Evolutionary conservation across 2,329 filamentous ascomycete species (phyloP).

Genomic region (Fusarium armeniacum): DNA sequence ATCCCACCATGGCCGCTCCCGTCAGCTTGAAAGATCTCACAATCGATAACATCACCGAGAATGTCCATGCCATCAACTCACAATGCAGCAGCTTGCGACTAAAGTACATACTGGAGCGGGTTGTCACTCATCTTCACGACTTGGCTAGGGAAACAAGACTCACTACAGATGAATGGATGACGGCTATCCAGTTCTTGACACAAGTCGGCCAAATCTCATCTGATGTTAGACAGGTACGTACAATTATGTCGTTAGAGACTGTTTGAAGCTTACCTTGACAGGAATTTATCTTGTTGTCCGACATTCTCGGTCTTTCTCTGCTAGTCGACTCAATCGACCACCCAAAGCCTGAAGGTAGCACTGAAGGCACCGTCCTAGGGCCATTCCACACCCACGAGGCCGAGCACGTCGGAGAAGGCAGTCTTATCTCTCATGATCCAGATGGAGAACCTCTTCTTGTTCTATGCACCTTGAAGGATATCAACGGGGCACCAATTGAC

Average conservation of each 20-base stretch:
- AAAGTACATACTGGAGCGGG: constrained; percentile 76
- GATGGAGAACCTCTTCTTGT: constrained; percentile 76
- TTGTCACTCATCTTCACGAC: constrained; percentile 81
- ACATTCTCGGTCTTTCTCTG: constrained; percentile 79
- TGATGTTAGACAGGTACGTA: constrained; percentile 70
- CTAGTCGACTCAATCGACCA: constrained; percentile 83
- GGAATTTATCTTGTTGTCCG: constrained; percentile 84
- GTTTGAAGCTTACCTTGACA: not conserved
- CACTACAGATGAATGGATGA: constrained; percentile 80
- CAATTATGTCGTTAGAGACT: fast-evolving
- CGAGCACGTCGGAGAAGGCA: constrained; percentile 64
- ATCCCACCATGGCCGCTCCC: constrained; percentile 16
- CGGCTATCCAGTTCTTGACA: constrained; percentile 76
- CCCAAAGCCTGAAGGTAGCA: constrained; percentile 75
- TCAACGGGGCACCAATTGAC: constrained; percentile 68
- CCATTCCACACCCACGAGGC: constrained; percentile 86
- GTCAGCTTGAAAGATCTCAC: constrained; percentile 66
- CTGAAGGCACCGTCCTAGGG: constrained; percentile 82
- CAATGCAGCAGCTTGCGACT: constrained; percentile 71
- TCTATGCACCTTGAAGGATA: constrained; percentile 75
- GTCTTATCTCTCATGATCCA: constrained; percentile 72
- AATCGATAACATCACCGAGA: constrained; percentile 81
- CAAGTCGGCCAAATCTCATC: constrained; percentile 76
- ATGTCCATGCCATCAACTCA: constrained; percentile 78
- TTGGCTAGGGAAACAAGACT: constrained; percentile 82